Evolutionary conservation across 2,329 filamentous ascomycete genomes (phyloP), one percentile per base, ranked within the genome.

Genomic region (Dendrostoma leiphaemia): DNA sequence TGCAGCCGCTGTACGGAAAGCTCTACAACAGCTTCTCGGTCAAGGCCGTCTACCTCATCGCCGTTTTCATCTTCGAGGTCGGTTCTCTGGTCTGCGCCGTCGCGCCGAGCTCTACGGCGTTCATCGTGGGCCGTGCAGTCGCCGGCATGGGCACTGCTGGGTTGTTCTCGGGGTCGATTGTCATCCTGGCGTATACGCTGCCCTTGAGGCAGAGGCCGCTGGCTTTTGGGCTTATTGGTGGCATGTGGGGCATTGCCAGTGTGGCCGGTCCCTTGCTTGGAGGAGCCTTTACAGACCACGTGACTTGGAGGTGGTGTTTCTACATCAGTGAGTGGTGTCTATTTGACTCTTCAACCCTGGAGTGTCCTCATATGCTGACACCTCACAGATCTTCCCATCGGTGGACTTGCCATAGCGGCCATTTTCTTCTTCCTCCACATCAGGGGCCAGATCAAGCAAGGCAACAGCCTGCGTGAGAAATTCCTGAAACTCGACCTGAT

Each of bases 281-380:
- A 6, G 78, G 78, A 19, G 77, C 65, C 6, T 78, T 81, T 35
- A 77, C 78, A 2, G 72, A 80, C 26, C 67, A 75, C 21, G 67
- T 70, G 3, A 75, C 74, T 8, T 81, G 79, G 79, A 68, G 78
- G 24, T 81, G 78, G 78, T 80, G 77, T 60, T 80, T 79, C 59
- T 72, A 72, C 53, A 63, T 74, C 24, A 58, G 56, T 53, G 19
- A 53, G 56, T 49, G n/a, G n/a, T n/a, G n/a, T n/a, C n/a, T n/a
- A n/a, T n/a, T n/a, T n/a, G n/a, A n/a, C n/a, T n/a, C n/a, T n/a
- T n/a, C n/a, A n/a, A n/a, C 24, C 23, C 19, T 7, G 12, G 15
- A 19, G 15, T n/a, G n/a, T n/a, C n/a, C n/a, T n/a, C n/a, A n/a
- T n/a, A n/a, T n/a, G 28, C 57, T 51, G 23, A 54, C 46, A 28